phyloP scores from a whole-genome alignment of 2,329 filamentous ascomycete genomes.

The Penicillium concentricum region DNA sequence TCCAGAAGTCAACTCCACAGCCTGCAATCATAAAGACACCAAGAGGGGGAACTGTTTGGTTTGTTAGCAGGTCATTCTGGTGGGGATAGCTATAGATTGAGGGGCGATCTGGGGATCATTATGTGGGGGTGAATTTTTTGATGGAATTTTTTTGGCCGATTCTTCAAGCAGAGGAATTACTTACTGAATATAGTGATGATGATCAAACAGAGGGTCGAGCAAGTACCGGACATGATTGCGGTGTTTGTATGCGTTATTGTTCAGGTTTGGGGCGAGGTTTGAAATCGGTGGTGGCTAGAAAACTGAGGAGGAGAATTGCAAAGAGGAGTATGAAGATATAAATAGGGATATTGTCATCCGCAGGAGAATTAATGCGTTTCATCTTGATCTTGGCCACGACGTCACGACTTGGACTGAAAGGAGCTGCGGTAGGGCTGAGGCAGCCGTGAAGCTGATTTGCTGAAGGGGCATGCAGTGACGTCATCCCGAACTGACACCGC shows the following conservation, averaged over 20 bases:
- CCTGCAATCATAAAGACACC: slow-evolving; percentile 65
- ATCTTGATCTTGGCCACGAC: slow-evolving; percentile 19
- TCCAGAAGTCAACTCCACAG: slow-evolving; percentile 63
- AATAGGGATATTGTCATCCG: slow-evolving; percentile 27
- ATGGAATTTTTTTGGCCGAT: too few relatives aligned
- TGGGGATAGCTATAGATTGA: not conserved
- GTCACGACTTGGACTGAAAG: slow-evolving; percentile 14
- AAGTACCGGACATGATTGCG: slow-evolving; percentile 32
- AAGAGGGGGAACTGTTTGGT: slow-evolving; percentile 59
- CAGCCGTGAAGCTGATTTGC: slow-evolving; percentile 4
- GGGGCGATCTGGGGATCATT: not conserved
- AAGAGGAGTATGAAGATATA: slow-evolving; percentile 31
- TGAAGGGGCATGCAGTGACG: not conserved
- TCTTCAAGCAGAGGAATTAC: slow-evolving; percentile 21
- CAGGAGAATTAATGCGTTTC: slow-evolving; percentile 25
- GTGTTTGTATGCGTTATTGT: not conserved
- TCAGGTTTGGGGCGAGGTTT: slow-evolving; percentile 11
- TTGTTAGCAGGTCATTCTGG: slow-evolving; percentile 10
- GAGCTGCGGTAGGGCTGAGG: slow-evolving; percentile 16
- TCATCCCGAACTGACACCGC: slow-evolving; percentile 2
- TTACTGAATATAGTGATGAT: slow-evolving; percentile 50
- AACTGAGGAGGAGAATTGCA: slow-evolving; percentile 26
- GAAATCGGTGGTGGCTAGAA: slow-evolving; percentile 21
- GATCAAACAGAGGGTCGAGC: slow-evolving; percentile 45
- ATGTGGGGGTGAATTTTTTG: not conserved